Base-by-base conservation (phyloP, 2,329 filamentous ascomycete genomes). In the Aspergillus sp. region DNA sequence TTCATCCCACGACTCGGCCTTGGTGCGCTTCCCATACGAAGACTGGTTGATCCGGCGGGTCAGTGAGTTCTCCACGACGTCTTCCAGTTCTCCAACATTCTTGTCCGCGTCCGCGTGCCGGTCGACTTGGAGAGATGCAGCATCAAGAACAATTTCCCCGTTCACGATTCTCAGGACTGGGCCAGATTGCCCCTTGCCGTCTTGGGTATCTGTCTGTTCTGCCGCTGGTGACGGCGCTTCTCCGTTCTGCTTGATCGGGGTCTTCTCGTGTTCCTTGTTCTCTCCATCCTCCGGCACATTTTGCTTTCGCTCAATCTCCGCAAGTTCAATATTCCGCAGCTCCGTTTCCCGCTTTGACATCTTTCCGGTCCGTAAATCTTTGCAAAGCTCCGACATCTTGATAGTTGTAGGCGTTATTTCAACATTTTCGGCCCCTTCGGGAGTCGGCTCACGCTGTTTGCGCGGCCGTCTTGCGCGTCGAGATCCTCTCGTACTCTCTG, bases 381-480 rank as follows among this genome's bases (percentile, higher is more conserved):
- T 67, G 42, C 67, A 72, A 2, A 80, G 53, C 28, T 74, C 69
- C 19, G 63, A 67, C 75, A 80, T 79, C 32, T 67, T 74, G 3
- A 72, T 61, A 13, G 62, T 57, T 8, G 66, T 60, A 0, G 72
- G 65, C 32, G 72, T 64, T 30, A 79, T 77, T 53, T 71, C 55
- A 5, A 65, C 49, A 8, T 48, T 43, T 38, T 71, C 68, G 1
- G 66, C 62, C 36, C 61, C 61, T 37, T 70, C 67, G 2, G 68
- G 68, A 2, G 66, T 69, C 6, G 52, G 45, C 34, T 62, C 59
- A 11, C 60, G 58, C 42, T 52, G 52, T 36, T 48, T 55, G 26
- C 58, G 51, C 7, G 45, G 38, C 11, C 42, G 49, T 36, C 42
- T 55, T 28, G 43, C 28, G 16, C 41, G 47, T 20, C 39, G 40